Percentiles rank a stretch among this genome's conserved stretches.
Conservation (phyloP, 768 basidiomycete genomes). For the Serendipita sp. region DNA sequence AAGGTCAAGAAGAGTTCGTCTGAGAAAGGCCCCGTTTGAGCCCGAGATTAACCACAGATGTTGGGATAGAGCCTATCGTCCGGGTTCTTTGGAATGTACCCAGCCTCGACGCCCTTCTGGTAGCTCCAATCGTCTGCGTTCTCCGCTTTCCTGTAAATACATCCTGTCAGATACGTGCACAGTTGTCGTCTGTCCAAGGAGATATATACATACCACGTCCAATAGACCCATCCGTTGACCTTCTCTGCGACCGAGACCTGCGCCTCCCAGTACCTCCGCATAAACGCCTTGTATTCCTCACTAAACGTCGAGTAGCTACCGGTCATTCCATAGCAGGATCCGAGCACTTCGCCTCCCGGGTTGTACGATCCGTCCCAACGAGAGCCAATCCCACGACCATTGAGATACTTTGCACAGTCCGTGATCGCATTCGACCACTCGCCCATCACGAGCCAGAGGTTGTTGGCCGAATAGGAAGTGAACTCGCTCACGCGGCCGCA, state of each 20-base stretch:
- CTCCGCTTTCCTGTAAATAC: constrained; percentile 48
- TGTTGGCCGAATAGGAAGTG: constrained; percentile 30
- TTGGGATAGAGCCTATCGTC: constrained; percentile 48
- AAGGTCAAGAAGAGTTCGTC: too few species aligned
- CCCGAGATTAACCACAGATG: constrained; percentile 30
- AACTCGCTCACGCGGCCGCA: constrained; percentile 37
- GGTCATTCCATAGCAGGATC: constrained; percentile 46
- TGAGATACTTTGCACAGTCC: constrained; percentile 66
- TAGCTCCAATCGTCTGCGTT: constrained; percentile 66
- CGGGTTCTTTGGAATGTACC: constrained; percentile 63
- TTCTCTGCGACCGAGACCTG: constrained; percentile 62
- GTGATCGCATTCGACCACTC: constrained; percentile 68
- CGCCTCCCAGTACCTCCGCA: constrained; percentile 66
- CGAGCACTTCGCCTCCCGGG: constrained; percentile 30
- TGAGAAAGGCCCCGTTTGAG: too few species aligned
- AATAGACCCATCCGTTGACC: constrained; percentile 52
- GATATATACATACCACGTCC: too few species aligned
- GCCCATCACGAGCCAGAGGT: constrained; percentile 61
- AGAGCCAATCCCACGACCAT: constrained; percentile 55
- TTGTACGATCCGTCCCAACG: constrained; percentile 49
- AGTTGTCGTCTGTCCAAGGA: too few species aligned
- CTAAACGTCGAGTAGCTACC: constrained; percentile 46
- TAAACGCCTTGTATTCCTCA: constrained; percentile 42
- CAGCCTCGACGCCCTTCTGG: constrained; percentile 52
- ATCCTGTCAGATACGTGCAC: too few species aligned